Conservation (phyloP, 371 early-diverging fungal species). For the Saksenaea oblongispora region DNA sequence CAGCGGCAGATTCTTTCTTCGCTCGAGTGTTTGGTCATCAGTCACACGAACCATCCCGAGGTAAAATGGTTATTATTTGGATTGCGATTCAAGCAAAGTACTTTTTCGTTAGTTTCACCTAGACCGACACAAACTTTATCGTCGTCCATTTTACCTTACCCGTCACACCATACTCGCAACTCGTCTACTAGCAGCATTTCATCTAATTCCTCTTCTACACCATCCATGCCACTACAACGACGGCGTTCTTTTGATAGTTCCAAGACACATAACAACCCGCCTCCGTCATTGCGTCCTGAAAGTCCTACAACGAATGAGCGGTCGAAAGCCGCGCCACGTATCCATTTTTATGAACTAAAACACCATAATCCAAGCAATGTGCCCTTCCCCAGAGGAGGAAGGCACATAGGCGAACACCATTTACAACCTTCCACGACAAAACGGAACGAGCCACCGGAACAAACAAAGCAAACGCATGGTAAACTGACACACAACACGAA, state of each 20-base stretch:
- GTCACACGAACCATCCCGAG: conserved; percentile 21
- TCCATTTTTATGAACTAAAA: conserved; percentile 10
- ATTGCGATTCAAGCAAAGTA: neutral
- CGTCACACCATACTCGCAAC: conserved; percentile 35
- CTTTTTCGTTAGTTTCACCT: conserved; percentile 8
- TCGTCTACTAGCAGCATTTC: conserved; percentile 31
- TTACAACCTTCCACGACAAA: conserved; percentile 2
- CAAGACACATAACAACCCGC: conserved; percentile 13
- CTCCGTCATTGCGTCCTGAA: conserved; percentile 19
- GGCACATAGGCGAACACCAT: conserved; percentile 29
- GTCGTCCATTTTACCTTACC: conserved; percentile 8
- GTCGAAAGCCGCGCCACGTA: conserved; percentile 6
- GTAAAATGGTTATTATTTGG: conserved; percentile 12
- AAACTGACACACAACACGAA: neutral
- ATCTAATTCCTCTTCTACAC: conserved; percentile 5
- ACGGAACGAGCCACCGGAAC: conserved; percentile 6
- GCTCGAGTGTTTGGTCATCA: conserved; percentile 2
- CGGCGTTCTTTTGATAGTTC: conserved; percentile 38
- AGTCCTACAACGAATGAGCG: conserved; percentile 15
- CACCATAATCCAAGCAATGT: conserved; percentile 15
- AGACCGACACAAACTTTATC: conserved; percentile 12
- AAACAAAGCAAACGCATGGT: conserved; percentile 19
- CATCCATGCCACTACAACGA: conserved; percentile 20
- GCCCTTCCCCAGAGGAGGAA: conserved; percentile 46
- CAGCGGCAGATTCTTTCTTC: neutral